Evolutionary conservation across 192 early-diverging fungal genomes (phyloP), one percentile per base, ranked within the genome.

Genomic region (Backusella tarrabulga): DNA sequence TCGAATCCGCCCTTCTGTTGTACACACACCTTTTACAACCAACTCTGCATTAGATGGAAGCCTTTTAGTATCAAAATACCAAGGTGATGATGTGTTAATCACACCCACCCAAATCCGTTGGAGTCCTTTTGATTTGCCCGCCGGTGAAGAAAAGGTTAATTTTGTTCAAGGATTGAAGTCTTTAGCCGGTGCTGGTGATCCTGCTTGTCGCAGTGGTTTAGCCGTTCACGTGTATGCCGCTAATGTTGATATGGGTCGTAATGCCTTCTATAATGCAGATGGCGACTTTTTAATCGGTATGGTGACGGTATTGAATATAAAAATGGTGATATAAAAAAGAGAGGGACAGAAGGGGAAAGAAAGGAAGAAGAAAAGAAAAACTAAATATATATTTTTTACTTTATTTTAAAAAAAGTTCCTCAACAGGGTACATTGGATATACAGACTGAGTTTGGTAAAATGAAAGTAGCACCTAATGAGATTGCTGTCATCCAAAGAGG

Each of bases 401-500:
- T n/a, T 67, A 40, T 40, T 40, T 40, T 72, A 19, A 29, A 66
- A 42, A 68, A 84, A 89, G 95, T 98, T 42, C 97, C 97, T 15
- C 96, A 99, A 85, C 91, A 94, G 54, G 97, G 97, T 19, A 81
- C 88, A n/a, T 85, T 99, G 63, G 91, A 93, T 74, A 94, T 98
- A 73, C 89, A 89, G 26, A 99, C 97, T 12, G 97, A 99, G 81
- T 90, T 98, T 77, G 97, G 97, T 72, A 83, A 85, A 69, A 85
- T 99, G 52, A 69, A 89, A 77, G 95, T 94, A 11, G 86, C 85
- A 60, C 96, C 97, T 8, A 94, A 94, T 81, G 97, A 99, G 76
- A 96, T 99, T 78, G 90, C 86, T 17, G 96, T 99, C 26, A 95
- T 99, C 76, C 97, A 95, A 71, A 92, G 95, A 44, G 96, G 96